A percentile compares a stretch with the other conserved stretches of the same genome.
phyloP scores from a whole-genome alignment of 495 filamentous ascomycete species.

The Staphylotrichum longicolle region DNA sequence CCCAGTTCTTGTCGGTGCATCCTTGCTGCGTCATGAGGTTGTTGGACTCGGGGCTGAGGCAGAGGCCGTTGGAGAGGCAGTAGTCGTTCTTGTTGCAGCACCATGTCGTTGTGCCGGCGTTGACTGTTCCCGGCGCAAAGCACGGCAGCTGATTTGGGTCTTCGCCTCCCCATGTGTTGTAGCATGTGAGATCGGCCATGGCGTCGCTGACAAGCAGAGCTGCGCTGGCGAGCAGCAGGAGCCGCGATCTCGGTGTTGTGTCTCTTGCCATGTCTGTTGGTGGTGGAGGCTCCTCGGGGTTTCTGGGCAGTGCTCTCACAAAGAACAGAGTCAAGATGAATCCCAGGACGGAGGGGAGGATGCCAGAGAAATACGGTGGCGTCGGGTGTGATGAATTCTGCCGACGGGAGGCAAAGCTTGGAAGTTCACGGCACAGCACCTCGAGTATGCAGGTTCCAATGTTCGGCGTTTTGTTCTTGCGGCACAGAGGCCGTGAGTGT shows the following conservation, averaged over 20 bases:
- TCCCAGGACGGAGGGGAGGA: not conserved
- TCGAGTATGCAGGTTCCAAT: not conserved
- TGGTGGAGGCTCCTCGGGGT: not conserved
- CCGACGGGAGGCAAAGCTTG: not conserved
- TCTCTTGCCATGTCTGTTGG: constrained; percentile 5
- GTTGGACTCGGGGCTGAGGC: constrained; percentile 19
- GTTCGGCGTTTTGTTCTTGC: not conserved
- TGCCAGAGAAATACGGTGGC: not conserved
- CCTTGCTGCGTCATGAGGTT: constrained; percentile 32
- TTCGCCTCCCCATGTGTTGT: constrained; percentile 24
- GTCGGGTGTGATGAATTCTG: not conserved
- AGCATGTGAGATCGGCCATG: constrained; percentile 19
- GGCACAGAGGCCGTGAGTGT: constrained; percentile 3
- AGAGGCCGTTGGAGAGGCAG: constrained; percentile 30
- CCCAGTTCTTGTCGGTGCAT: constrained; percentile 27
- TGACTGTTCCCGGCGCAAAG: not conserved
- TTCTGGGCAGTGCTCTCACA: not conserved
- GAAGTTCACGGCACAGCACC: constrained; percentile 5
- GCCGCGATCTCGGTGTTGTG: not conserved
- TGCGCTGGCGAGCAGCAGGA: constrained; percentile 5
- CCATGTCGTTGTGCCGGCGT: constrained; percentile 3
- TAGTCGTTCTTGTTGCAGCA: constrained; percentile 27
- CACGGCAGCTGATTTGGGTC: constrained; percentile 22
- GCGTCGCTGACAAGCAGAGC: not conserved
- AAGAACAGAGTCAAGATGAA: not conserved